These are phyloP conservation scores for Penicillium hordei DNA, from an alignment of 2,329 filamentous ascomycete species.

Conservation along the genomic window DNA sequence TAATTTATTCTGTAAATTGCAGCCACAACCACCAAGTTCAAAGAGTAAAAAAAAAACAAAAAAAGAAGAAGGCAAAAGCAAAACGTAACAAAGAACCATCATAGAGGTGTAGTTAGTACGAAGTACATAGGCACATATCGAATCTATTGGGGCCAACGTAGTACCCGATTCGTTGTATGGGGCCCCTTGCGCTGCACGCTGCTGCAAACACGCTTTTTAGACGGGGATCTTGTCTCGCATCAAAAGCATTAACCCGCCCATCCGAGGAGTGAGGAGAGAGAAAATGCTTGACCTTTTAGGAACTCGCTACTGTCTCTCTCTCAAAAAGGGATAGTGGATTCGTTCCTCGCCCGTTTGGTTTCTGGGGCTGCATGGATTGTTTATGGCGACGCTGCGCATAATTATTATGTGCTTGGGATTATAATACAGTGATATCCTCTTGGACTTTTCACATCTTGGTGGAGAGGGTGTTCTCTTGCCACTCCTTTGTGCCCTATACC, in stretches of 20 bases:
- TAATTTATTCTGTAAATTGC: neutral
- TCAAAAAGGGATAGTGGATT: slow-evolving; percentile 21
- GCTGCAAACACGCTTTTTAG: slow-evolving; percentile 11
- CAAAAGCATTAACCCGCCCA: slow-evolving; percentile 14
- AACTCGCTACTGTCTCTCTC: slow-evolving; percentile 11
- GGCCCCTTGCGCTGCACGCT: slow-evolving; percentile 24
- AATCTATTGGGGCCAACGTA: neutral
- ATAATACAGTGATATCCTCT: slow-evolving; percentile 10
- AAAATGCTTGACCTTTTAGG: slow-evolving; percentile 16
- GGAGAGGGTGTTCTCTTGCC: slow-evolving; percentile 5
- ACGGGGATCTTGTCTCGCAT: slow-evolving; percentile 17
- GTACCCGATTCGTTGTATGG: slow-evolving; percentile 8
- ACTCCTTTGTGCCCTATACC: neutral
- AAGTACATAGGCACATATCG: neutral
- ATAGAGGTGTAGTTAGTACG: neutral
- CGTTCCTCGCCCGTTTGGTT: slow-evolving; percentile 10
- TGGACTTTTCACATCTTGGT: neutral
- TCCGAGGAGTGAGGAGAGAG: slow-evolving; percentile 21
- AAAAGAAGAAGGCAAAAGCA: neutral
- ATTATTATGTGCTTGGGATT: neutral
- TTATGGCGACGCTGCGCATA: slow-evolving; percentile 8
- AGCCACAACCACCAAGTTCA: neutral
- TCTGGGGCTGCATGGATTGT: slow-evolving; percentile 12
- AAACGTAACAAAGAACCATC: neutral
- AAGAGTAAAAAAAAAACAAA: neutral